Base-by-base conservation (phyloP, 805 yeast species). In the Diddensiella transvaalensis region DNA sequence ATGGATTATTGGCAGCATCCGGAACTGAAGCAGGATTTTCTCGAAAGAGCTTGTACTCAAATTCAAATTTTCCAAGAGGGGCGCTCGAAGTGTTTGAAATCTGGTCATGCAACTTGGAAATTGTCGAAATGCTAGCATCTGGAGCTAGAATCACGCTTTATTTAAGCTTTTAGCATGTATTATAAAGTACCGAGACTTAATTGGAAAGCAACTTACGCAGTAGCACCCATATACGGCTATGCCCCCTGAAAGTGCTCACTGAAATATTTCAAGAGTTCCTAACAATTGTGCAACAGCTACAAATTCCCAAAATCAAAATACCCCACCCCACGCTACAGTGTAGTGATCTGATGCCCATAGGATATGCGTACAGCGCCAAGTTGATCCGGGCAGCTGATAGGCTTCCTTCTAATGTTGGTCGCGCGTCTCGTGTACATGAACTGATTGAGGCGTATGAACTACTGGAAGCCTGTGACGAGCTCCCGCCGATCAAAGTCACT, bases 61-160 rank as follows among this genome's bases (percentile, higher is more conserved):
- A 81, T 37, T 70, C 71, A 95, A 95, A 86, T 40, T 80, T 74
- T 1, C 80, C 88, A 23, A 76, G 67, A 2, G 74, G 59, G 15
- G 75, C 70, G 1, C 93, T 90, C 13, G 83, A 71, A 52, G 80
- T 82, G 56, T 83, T 83, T 3, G 84, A 76, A 13, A 87, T 73
- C 48, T 77, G 75, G 62, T 87, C 95, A 60, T 85, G 89, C 58
- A 85, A 78, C 39, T 77, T 75, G 0, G 85, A 71, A 26, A 86
- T 83, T 3, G 85, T 76, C 13, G 70, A 55, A 3, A 58, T 47
- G 17, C 46, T 53, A 4, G 57, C 57, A 19, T 46, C 53, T 13
- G 49, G 19, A 17, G 46, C 52, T 4, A 51, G 30, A 3, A 53
- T 11, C 13, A 55, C 50, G 4, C 57, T 55, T 21, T 3, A 21